Conservation (phyloP, 2,329 filamentous ascomycete genomes). For the Epichloe amarillans region DNA sequence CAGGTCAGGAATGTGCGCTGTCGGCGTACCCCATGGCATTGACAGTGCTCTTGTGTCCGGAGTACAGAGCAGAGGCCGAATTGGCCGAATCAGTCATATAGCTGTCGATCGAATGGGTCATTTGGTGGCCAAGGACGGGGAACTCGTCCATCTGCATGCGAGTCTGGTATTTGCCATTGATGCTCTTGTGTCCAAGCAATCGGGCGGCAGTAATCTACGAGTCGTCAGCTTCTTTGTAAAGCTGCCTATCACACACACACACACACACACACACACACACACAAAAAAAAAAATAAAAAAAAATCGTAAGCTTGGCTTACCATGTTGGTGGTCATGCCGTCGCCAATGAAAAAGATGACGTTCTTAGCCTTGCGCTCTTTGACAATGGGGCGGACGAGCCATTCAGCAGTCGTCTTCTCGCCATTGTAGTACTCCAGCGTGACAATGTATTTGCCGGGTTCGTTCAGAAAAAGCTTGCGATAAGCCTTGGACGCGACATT, state of each 20-base stretch:
- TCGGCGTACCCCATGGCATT: conserved; percentile 55
- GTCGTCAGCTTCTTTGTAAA: neutral
- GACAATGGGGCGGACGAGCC: conserved; percentile 60
- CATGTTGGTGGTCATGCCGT: conserved; percentile 64
- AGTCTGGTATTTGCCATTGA: conserved; percentile 75
- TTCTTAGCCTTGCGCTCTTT: conserved; percentile 69
- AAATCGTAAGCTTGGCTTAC: conserved; percentile 12
- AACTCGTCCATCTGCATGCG: conserved; percentile 70
- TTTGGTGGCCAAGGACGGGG: conserved; percentile 71
- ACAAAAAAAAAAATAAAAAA: neutral
- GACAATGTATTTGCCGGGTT: conserved; percentile 68
- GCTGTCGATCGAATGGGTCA: conserved; percentile 74
- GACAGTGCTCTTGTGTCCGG: conserved; percentile 71
- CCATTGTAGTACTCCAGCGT: conserved; percentile 63
- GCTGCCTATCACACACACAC: too few relatives aligned
- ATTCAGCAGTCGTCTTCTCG: conserved; percentile 58
- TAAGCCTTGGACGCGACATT: conserved; percentile 72
- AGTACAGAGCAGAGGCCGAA: conserved; percentile 69
- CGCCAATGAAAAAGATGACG: conserved; percentile 72
- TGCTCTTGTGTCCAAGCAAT: conserved; percentile 64
- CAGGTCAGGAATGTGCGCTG: neutral
- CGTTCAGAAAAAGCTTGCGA: conserved; percentile 59
- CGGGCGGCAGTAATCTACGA: conserved; percentile 59
- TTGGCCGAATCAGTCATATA: conserved; percentile 85
- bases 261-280: too few relatives aligned